Evolutionary conservation across 176 grass and related monocot genomes (phyloP).

Genomic region (Oryza meyeriana): DNA sequence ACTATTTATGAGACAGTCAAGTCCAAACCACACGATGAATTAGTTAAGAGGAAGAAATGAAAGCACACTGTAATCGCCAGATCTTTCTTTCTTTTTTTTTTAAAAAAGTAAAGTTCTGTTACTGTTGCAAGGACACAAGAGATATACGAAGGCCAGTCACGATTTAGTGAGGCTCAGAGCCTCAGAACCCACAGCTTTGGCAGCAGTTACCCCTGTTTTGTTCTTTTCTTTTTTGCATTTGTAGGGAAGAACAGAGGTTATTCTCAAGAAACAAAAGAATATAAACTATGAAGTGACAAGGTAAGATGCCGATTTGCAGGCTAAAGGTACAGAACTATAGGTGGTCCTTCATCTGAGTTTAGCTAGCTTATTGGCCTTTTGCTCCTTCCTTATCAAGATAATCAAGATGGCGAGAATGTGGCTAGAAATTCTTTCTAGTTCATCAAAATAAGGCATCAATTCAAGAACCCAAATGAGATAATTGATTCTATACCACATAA

Average conservation of each 20-base stretch:
- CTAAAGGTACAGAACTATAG: slow-evolving; percentile 24
- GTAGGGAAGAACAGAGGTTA: slow-evolving; percentile 20
- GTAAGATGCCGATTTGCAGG: slow-evolving; percentile 31
- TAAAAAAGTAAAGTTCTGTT: neutral
- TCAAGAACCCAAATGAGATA: slow-evolving; percentile 34
- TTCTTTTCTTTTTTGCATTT: slow-evolving; percentile 35
- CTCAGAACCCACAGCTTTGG: slow-evolving; percentile 23
- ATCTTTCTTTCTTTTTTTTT: neutral
- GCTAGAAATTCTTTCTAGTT: slow-evolving; percentile 32
- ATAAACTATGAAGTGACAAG: slow-evolving; percentile 24
- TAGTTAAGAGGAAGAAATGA: neutral
- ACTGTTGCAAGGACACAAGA: slow-evolving; percentile 22
- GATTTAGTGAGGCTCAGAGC: neutral
- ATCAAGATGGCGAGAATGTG: slow-evolving; percentile 32
- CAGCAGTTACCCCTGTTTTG: slow-evolving; percentile 24
- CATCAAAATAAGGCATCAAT: slow-evolving; percentile 31
- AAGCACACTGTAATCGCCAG: neutral
- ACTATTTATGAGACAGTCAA: neutral
- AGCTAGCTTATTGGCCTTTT: slow-evolving; percentile 35
- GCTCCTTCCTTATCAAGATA: slow-evolving; percentile 30
- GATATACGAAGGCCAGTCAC: slow-evolving; percentile 27
- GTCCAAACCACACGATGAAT: neutral
- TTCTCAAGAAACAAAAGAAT: slow-evolving; percentile 25
- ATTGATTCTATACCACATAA: slow-evolving; percentile 1
- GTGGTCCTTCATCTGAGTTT: slow-evolving; percentile 46